Evolutionary conservation across 2,329 filamentous ascomycete genomes (phyloP).

Genomic region (Aureobasidium sp.): DNA sequence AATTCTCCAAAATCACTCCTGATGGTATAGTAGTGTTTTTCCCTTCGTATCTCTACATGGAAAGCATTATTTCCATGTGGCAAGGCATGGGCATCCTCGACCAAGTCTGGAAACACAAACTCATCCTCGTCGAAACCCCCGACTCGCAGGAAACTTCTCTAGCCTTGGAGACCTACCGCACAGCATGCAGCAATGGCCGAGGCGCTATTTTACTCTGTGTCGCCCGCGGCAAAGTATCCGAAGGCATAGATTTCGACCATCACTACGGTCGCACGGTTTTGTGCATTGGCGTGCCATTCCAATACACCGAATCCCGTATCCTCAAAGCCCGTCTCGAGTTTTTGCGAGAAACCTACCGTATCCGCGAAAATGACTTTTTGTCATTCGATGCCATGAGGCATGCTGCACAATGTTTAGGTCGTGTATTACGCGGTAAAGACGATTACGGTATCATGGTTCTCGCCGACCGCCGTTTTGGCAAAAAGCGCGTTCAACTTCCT

Average conservation of each 20-base stretch:
- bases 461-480: slow-evolving; percentile 89
- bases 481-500: slow-evolving; percentile 81
- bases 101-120: slow-evolving; percentile 97
- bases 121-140: slow-evolving; percentile 94
- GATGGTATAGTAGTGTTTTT: slow-evolving; percentile 99
- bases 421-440: slow-evolving; percentile 90
- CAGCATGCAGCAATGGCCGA: slow-evolving; percentile 92
- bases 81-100: slow-evolving; percentile 97
- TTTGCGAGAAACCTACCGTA: slow-evolving; percentile 91
- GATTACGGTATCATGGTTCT: slow-evolving; percentile 99
- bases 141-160: slow-evolving; percentile 96
- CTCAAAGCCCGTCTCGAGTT: slow-evolving; percentile 94
- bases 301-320: slow-evolving; percentile 97
- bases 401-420: slow-evolving; percentile 89
- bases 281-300: slow-evolving; percentile 95
- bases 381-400: slow-evolving; percentile 99
- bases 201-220: slow-evolving; percentile 91
- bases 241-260: slow-evolving; percentile 98
- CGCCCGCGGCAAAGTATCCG: slow-evolving; percentile 91
- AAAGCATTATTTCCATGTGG: slow-evolving; percentile 98
- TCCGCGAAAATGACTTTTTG: slow-evolving; percentile 92
- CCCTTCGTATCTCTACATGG: slow-evolving; percentile 98
- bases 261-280: slow-evolving; percentile 94
- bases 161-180: slow-evolving; percentile 91
- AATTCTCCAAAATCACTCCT: slow-evolving; percentile 92